Evolutionary conservation across 495 filamentous ascomycete species (phyloP).

Genomic region (Penicillium malachiteum): DNA sequence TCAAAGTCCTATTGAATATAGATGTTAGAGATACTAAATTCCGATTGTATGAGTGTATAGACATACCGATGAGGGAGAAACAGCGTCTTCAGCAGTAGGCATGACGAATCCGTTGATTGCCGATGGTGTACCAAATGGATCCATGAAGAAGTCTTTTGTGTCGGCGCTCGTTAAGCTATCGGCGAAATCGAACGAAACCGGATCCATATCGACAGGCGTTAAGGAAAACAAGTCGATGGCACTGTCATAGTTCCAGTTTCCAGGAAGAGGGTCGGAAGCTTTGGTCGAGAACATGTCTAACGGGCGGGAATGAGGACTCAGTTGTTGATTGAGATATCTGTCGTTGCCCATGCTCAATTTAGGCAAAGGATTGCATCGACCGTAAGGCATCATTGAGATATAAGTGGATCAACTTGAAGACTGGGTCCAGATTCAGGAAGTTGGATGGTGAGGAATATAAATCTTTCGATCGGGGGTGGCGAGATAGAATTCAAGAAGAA

Average conservation of each 20-base stretch:
- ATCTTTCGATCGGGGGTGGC: background rate
- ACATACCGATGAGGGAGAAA: slow-evolving; percentile 37
- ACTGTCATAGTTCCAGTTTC: slow-evolving; percentile 45
- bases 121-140: slow-evolving; percentile 32
- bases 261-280: slow-evolving; percentile 35
- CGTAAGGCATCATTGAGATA: background rate
- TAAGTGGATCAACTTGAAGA: slow-evolving; percentile 1
- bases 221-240: slow-evolving; percentile 42
- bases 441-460: background rate
- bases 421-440: background rate
- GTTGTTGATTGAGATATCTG: slow-evolving; percentile 24
- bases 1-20: slow-evolving; percentile 30
- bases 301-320: slow-evolving; percentile 25
- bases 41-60: too few species aligned
- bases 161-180: slow-evolving; percentile 33
- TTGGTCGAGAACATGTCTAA: slow-evolving; percentile 21
- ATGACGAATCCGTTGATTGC: slow-evolving; percentile 41
- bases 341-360: slow-evolving; percentile 19
- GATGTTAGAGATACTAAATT: too few species aligned
- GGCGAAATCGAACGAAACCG: slow-evolving; percentile 36
- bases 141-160: slow-evolving; percentile 37
- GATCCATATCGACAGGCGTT: slow-evolving; percentile 37
- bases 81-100: slow-evolving; percentile 34
- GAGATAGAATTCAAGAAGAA: background rate
- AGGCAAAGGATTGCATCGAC: slow-evolving; percentile 13